Base-by-base conservation (phyloP, 768 basidiomycete species). In the Scleroderma bovista region DNA sequence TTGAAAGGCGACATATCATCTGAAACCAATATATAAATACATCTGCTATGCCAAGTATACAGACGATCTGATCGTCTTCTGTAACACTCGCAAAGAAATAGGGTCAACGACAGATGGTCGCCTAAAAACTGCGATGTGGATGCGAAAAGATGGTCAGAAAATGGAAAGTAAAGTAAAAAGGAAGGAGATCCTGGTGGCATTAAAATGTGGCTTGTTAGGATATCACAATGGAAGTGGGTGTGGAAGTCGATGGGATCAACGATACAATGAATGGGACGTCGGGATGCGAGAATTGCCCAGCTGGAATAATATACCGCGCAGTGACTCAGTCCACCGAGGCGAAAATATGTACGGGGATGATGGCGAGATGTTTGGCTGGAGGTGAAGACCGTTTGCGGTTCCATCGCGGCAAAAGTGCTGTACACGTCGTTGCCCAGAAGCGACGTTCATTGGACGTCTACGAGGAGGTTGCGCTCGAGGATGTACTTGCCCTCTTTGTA, bases 401-500 rank as follows among this genome's bases (percentile, higher is more conserved):
- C 15, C 22, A 26, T 43, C 41, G 24, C 13, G 24, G 41, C 12
- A n/a, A 15, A 10, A 15, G 13, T 11, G 4, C 13, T 13, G 40
- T 53, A 49, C 44, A n/a, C n/a, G n/a, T n/a, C n/a, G n/a, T n/a
- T n/a, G n/a, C n/a, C n/a, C n/a, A n/a, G n/a, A n/a, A n/a, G 44
- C 44, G 36, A 55, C 38, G 26, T 46, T 69, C 75, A 92, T 73
- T 92, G 86, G 48, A 93, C 89, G 61, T 93, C 89, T 58, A 84
- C 77, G 61, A 92, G 85, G 60, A 92, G 77, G 64, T 88, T 89
- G 61, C 91, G 86, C 72, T 99, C 95, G 55, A 99, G 88, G 66
- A 99, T 98, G 69, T 82, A 96, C 75, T 93, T 93, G 64, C 93
- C 93, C 73, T 99, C 95, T 66, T 99, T 99, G 77, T 98, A 99